A percentile compares a stretch with the other conserved stretches of the same genome.
phyloP scores from a whole-genome alignment of 805 yeast genomes.

The Saccharomycopsis fibuligera region DNA sequence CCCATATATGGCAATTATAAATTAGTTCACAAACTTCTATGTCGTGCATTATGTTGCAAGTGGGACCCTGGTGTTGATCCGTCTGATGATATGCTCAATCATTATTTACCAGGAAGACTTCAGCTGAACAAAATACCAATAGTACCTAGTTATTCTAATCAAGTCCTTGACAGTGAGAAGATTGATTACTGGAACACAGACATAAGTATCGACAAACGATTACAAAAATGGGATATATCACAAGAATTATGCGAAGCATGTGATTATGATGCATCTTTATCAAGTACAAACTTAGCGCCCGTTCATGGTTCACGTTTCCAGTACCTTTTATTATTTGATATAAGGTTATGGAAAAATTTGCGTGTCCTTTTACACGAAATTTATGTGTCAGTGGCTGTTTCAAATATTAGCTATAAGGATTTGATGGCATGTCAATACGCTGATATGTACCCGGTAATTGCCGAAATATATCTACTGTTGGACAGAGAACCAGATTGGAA shows the following conservation, averaged over 20 bases:
- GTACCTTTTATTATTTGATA: slow-evolving; percentile 49
- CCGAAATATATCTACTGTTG: slow-evolving; percentile 57
- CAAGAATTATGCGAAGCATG: slow-evolving; percentile 39
- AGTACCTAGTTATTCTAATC: slow-evolving; percentile 9
- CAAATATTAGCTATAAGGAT: slow-evolving; percentile 49
- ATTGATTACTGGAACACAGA: slow-evolving; percentile 1
- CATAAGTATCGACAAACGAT: not conserved
- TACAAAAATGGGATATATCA: slow-evolving; percentile 48
- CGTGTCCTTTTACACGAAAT: slow-evolving; percentile 56
- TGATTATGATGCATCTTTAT: slow-evolving; percentile 31
- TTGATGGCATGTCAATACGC: slow-evolving; percentile 74
- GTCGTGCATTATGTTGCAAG: slow-evolving; percentile 50
- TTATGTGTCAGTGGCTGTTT: slow-evolving; percentile 57
- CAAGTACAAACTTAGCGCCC: slow-evolving; percentile 20
- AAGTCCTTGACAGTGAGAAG: not conserved
- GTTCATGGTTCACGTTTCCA: slow-evolving; percentile 38
- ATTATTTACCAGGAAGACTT: slow-evolving; percentile 10
- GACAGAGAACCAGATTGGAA: slow-evolving; percentile 81
- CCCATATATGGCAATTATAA: slow-evolving; percentile 45
- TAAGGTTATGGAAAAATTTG: slow-evolving; percentile 62
- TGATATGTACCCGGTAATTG: slow-evolving; percentile 70
- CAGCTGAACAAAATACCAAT: slow-evolving; percentile 4
- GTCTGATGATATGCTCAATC: not conserved
- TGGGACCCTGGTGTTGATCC: slow-evolving; percentile 52
- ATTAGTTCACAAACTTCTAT: slow-evolving; percentile 42